Percentiles rank a stretch among this genome's conserved stretches.
Evolutionary conservation across 2,329 filamentous ascomycete genomes (phyloP).

Genomic region (Aschersonia sp.): DNA sequence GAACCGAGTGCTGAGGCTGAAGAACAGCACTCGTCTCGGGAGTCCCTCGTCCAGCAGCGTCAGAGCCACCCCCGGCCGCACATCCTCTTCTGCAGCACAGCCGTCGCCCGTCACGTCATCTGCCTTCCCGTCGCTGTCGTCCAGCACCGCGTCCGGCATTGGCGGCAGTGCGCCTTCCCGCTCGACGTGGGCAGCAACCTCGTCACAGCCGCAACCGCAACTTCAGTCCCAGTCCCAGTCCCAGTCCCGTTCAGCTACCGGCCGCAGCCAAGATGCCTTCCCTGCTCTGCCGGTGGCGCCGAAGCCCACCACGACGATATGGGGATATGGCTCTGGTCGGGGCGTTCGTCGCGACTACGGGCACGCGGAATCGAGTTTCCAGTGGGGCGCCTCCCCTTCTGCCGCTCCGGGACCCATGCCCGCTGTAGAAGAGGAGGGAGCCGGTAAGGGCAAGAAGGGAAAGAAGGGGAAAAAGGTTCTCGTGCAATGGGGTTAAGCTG

Average conservation of each 20-base stretch:
- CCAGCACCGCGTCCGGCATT: conserved; percentile 7
- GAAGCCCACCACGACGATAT: conserved; percentile 49
- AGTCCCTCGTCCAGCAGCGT: conserved; percentile 13
- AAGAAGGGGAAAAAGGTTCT: conserved; percentile 48
- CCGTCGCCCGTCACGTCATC: conserved; percentile 10
- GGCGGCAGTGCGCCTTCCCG: conserved; percentile 5
- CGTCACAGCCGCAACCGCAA: conserved; percentile 18
- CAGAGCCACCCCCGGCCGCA: not conserved
- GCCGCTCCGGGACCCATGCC: conserved; percentile 10
- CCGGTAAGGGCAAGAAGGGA: conserved; percentile 36
- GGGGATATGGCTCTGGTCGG: conserved; percentile 40
- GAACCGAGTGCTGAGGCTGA: conserved; percentile 41
- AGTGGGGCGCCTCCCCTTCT: conserved; percentile 27
- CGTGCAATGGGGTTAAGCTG: conserved; percentile 40
- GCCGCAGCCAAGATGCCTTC: conserved; percentile 48
- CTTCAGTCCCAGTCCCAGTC: not conserved
- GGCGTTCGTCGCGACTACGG: conserved; percentile 40
- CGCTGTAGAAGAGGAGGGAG: conserved; percentile 14
- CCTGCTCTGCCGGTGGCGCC: conserved; percentile 69
- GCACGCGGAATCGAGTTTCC: conserved; percentile 33
- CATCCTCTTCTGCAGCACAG: not conserved
- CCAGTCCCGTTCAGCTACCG: conserved; percentile 10
- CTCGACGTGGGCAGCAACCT: conserved; percentile 15
- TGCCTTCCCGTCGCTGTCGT: conserved; percentile 30
- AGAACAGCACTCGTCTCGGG: conserved; percentile 38